Percentiles rank a stretch among this genome's conserved stretches.
phyloP scores from a whole-genome alignment of 352 stramenopile genomes.

The Nothophytophthora sp. region DNA sequence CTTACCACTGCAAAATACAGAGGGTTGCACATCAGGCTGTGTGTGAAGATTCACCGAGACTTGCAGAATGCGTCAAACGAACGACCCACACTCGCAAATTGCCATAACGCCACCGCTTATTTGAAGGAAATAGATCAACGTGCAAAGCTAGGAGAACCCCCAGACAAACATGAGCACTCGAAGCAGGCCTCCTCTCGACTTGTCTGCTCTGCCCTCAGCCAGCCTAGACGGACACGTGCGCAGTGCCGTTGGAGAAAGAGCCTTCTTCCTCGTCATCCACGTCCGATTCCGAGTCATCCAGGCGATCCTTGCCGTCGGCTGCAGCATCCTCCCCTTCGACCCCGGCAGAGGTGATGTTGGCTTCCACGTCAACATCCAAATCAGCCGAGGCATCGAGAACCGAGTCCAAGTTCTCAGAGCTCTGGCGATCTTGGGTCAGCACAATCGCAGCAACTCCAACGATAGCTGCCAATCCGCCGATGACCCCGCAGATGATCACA shows the following conservation, averaged over 20 bases:
- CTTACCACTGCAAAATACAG: no score
- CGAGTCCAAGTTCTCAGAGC: conserved; percentile 31
- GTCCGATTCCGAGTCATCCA: conserved; percentile 58
- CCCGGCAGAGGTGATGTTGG: conserved; percentile 23
- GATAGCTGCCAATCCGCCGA: conserved; percentile 65
- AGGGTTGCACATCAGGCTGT: no score
- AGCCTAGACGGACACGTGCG: conserved; percentile 38
- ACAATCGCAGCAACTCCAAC: conserved; percentile 63
- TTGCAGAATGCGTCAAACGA: no score
- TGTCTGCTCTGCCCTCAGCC: background rate
- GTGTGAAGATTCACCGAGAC: no score
- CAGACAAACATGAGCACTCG: conserved; percentile 15
- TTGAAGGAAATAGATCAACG: no score
- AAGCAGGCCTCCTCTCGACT: background rate
- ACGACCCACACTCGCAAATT: no score
- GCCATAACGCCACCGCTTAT: no score
- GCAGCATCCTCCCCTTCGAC: conserved; percentile 29
- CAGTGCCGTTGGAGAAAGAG: conserved; percentile 48
- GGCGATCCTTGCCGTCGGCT: conserved; percentile 37
- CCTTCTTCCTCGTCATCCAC: conserved; percentile 52
- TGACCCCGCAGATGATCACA: conserved; percentile 64
- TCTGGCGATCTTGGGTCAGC: conserved; percentile 32
- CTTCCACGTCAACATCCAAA: conserved; percentile 60
- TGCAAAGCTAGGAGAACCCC: conserved; percentile 13
- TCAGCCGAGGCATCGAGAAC: conserved; percentile 40